Base-by-base conservation (phyloP, 139 green algal species). In the Volvox reticuliferus region DNA sequence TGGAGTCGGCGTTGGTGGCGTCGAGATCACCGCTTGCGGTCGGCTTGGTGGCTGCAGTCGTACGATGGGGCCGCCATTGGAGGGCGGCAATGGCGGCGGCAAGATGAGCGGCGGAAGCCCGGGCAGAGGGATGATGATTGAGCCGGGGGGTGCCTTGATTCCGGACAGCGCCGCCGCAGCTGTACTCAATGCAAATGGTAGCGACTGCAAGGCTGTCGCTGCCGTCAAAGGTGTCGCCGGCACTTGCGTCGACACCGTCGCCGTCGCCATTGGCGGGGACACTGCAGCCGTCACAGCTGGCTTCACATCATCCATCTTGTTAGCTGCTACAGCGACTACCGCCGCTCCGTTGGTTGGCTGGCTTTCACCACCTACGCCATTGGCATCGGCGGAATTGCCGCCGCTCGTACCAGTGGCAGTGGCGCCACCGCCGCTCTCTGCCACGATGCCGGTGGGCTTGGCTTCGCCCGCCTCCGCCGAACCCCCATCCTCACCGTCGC, bases 21-120 rank as follows among this genome's bases (percentile, higher is more conserved):
- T 35, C 82, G 22, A 30, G 78, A 20, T 33, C 36, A 84, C 78
- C 18, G 78, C 78, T 14, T 5, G 44, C 71, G 71, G 71, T 35
- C 71, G 71, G 71, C 71, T 24, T 35, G 75, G 75, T 35, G 33
- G 75, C 32, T 55, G 75, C 12, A 81, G 33, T 24, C 75, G 75
- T 20, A 81, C 50, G 78, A 84, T 84, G 36, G 78, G 79, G 26
- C 50, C 79, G 44, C 61, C 61, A 14, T 62, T 5, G 12, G 81
- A 77, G 9, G 81, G 81, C 61, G 84, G 68, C 68, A 81, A 37
- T 37, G 37, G 67, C 26, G 85, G 85, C 37, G 69, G 85, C 68
- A 82, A 30, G 32, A 73, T 32, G 62, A 82, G 69, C 85, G 69
- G 85, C 36, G 69, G 69, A 20, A 55, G 69, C 69, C 37, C n/a